phyloP scores from a whole-genome alignment of 352 stramenopile genomes.

The Pelagophyceae sp. region DNA sequence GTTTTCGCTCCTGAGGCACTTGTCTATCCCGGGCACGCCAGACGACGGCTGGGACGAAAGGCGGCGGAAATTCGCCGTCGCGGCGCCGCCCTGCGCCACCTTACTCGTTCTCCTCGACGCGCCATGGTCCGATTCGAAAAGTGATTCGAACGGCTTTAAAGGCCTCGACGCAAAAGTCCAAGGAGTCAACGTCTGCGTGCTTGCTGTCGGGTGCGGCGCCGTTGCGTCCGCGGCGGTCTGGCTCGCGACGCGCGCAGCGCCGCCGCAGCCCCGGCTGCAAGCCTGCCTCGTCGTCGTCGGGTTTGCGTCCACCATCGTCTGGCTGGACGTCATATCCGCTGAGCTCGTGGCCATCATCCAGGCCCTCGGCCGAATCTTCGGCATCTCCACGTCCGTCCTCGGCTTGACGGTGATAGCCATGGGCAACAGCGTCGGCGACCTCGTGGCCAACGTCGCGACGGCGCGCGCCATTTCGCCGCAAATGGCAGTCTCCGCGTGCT shows the following conservation, averaged over 20 bases:
- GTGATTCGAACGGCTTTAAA: not conserved
- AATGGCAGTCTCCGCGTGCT: conserved; percentile 38
- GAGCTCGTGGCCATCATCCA: conserved; percentile 70
- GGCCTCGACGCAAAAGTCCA: not conserved
- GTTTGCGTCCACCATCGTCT: conserved; percentile 56
- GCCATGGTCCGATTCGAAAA: not conserved
- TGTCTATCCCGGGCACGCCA: conserved; percentile 17
- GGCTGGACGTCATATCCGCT: conserved; percentile 71
- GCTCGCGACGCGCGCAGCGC: not conserved
- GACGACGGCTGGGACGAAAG: conserved; percentile 19
- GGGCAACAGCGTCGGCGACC: conserved; percentile 44
- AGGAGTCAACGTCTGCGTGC: conserved; percentile 6
- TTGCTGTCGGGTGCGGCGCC: not conserved
- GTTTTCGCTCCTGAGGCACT: conserved; percentile 3
- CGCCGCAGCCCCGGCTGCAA: conserved; percentile 11
- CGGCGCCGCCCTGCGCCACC: conserved; percentile 10
- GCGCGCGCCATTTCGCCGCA: conserved; percentile 32
- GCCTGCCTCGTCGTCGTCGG: conserved; percentile 26
- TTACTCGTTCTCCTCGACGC: conserved; percentile 18
- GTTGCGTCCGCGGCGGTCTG: conserved; percentile 5
- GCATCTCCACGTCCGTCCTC: conserved; percentile 34
- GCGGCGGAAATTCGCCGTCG: conserved; percentile 5
- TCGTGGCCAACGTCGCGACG: conserved; percentile 36
- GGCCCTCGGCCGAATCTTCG: conserved; percentile 37
- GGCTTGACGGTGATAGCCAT: conserved; percentile 43